Conservation (phyloP, 148 eudicot genomes). For the Linanthus parryae region DNA sequence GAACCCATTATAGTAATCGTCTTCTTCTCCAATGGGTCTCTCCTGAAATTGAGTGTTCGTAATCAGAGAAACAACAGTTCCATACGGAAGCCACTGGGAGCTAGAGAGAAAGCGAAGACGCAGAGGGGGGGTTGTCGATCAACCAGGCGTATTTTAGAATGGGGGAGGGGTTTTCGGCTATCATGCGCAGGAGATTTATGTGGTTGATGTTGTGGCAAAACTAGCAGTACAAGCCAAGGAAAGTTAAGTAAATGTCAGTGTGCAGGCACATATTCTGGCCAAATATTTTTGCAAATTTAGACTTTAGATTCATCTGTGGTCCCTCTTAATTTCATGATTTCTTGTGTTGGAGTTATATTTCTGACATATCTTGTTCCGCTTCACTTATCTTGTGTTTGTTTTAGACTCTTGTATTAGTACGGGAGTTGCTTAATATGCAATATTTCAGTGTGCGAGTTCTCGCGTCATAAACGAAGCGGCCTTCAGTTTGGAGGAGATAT, state of each 20-base stretch:
- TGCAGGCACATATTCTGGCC: neutral
- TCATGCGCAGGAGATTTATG: slow-evolving; percentile 18
- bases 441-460: too few species aligned
- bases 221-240: too few species aligned
- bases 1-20: slow-evolving; percentile 54
- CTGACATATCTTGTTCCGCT: too few species aligned
- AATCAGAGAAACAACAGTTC: neutral
- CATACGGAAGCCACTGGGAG: slow-evolving; percentile 17
- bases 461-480: too few species aligned
- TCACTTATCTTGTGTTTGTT: too few species aligned
- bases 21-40: too few species aligned
- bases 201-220: slow-evolving; percentile 4
- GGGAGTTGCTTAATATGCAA: too few species aligned
- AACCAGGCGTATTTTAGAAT: slow-evolving; percentile 20
- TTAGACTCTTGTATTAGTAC: too few species aligned
- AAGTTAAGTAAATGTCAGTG: neutral
- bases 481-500: too few species aligned
- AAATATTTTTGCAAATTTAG: neutral
- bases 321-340: too few species aligned
- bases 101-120: slow-evolving; percentile 17
- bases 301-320: too few species aligned
- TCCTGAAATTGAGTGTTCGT: neutral
- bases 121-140: slow-evolving; percentile 10
- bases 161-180: slow-evolving; percentile 1
- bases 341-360: too few species aligned